A percentile compares a stretch with the other conserved stretches of the same genome.
phyloP scores from a whole-genome alignment of 2,329 filamentous ascomycete genomes.

The Nigrograna mackinnonii region DNA sequence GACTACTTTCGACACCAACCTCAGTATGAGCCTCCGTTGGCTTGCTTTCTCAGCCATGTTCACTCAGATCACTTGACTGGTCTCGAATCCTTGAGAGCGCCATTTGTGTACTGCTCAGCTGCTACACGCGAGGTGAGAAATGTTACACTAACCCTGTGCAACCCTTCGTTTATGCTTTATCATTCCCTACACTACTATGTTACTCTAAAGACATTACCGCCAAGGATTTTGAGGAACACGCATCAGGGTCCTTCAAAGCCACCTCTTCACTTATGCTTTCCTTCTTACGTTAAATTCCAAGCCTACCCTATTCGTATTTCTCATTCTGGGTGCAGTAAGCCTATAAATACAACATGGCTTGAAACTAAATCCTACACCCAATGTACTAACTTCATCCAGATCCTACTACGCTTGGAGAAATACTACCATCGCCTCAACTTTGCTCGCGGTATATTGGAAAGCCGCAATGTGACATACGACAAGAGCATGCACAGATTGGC shows the following conservation, averaged over 20 bases:
- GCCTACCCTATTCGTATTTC: not conserved
- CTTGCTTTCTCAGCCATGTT: constrained; percentile 89
- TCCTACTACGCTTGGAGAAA: constrained; percentile 79
- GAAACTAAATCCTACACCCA: too few species aligned
- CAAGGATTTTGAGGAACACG: too few species aligned
- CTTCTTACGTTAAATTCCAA: too few species aligned
- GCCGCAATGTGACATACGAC: constrained; percentile 70
- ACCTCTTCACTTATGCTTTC: too few species aligned
- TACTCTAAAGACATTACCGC: too few species aligned
- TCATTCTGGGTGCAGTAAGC: not conserved
- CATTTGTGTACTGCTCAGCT: constrained; percentile 89
- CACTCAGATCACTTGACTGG: constrained; percentile 89
- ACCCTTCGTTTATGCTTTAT: not conserved
- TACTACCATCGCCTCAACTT: constrained; percentile 82
- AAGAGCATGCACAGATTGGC: constrained; percentile 73
- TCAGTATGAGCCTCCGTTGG: constrained; percentile 65
- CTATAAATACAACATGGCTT: too few species aligned
- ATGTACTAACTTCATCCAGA: constrained; percentile 34
- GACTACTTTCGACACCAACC: constrained; percentile 75
- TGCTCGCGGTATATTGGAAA: constrained; percentile 75
- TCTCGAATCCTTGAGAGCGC: constrained; percentile 73
- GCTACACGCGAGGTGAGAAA: constrained; percentile 76
- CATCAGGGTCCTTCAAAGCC: too few species aligned
- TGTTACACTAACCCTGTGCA: too few species aligned
- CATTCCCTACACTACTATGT: too few species aligned